Evolutionary conservation across 768 basidiomycete species (phyloP).

Genomic region (Symmetrospora coprosmae): DNA sequence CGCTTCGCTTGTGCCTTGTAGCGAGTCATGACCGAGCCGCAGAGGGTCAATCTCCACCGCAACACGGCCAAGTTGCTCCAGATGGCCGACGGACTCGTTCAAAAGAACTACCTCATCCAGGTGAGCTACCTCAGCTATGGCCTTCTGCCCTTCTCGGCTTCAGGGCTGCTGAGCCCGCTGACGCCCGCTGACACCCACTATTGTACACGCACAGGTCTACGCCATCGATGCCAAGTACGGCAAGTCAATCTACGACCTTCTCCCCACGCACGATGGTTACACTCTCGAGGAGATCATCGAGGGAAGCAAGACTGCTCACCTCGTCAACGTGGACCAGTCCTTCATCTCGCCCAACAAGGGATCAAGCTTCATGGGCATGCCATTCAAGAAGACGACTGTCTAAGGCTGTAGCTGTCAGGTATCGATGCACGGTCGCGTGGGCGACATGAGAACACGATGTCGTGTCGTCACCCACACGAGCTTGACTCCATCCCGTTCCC

Average conservation of each 20-base stretch:
- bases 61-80: conserved; percentile 35
- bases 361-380: conserved; percentile 35
- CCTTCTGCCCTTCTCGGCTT: not conserved
- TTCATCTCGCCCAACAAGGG: conserved; percentile 31
- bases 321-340: conserved; percentile 32
- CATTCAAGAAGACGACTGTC: conserved; percentile 22
- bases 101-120: conserved; percentile 29
- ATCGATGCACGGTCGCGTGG: no score
- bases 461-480: no score
- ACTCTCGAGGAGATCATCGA: conserved; percentile 32
- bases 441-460: no score
- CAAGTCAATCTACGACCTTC: conserved; percentile 31
- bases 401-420: no score
- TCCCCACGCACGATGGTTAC: conserved; percentile 30
- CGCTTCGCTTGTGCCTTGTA: not conserved
- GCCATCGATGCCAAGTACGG: conserved; percentile 34
- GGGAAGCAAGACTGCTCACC: conserved; percentile 32
- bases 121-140: not conserved
- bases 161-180: not conserved
- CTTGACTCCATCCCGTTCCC: no score
- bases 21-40: conserved; percentile 31
- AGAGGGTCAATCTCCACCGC: conserved; percentile 34
- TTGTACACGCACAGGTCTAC: conserved; percentile 29
- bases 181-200: no score
- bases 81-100: conserved; percentile 35